A percentile compares a stretch with the other conserved stretches of the same genome.
Conservation (phyloP, 2,329 filamentous ascomycete genomes). For the Aspergillus eucalypticola region DNA sequence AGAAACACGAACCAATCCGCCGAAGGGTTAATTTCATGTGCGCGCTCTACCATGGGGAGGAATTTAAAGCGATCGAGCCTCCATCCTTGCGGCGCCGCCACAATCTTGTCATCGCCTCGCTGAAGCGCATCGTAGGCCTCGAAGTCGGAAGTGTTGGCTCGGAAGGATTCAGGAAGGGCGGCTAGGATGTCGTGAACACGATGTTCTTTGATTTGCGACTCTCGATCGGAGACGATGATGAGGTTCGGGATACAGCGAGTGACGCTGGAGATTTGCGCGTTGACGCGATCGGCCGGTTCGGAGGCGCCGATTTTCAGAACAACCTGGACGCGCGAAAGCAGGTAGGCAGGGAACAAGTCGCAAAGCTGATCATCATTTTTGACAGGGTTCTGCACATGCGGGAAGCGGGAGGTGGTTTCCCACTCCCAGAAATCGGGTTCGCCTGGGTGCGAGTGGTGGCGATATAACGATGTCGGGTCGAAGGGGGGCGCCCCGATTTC, state of each 20-base stretch:
- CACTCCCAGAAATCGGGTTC: conserved; percentile 24
- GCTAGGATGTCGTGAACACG: conserved; percentile 50
- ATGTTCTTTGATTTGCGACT: conserved; percentile 48
- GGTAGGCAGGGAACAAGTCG: conserved; percentile 34
- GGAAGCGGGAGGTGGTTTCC: conserved; percentile 24
- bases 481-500: conserved; percentile 3
- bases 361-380: conserved; percentile 16
- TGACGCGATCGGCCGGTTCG: conserved; percentile 43
- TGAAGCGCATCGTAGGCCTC: conserved; percentile 45
- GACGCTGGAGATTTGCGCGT: conserved; percentile 54
- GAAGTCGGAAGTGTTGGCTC: conserved; percentile 39
- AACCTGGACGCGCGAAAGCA: conserved; percentile 47
- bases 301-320: conserved; percentile 54
- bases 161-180: conserved; percentile 47
- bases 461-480: conserved; percentile 10
- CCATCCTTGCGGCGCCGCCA: conserved; percentile 48
- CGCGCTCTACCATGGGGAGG: conserved; percentile 55
- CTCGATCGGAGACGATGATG: conserved; percentile 55
- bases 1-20: conserved; percentile 59
- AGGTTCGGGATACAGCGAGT: conserved; percentile 54
- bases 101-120: conserved; percentile 34
- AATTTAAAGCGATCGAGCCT: conserved; percentile 61
- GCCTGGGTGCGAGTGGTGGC: neutral
- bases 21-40: conserved; percentile 50
- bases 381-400: neutral